Evolutionary conservation across 176 grass and related monocot genomes (phyloP).

Genomic region (Bonia amplexicaulis): DNA sequence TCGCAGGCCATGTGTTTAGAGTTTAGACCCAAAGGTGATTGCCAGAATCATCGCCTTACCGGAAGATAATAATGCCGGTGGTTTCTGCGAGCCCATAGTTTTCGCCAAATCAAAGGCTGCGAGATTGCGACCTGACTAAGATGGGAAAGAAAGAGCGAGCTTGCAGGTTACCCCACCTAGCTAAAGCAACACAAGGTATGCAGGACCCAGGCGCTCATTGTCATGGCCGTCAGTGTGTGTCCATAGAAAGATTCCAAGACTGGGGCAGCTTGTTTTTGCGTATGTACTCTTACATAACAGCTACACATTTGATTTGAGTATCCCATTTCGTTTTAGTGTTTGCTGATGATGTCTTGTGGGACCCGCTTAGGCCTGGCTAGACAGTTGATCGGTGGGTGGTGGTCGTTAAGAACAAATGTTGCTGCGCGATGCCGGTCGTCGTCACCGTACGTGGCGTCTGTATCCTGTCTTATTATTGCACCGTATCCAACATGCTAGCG

Average conservation of each 20-base stretch:
- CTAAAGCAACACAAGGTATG: not conserved
- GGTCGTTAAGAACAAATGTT: not conserved
- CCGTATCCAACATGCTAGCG: too few species aligned
- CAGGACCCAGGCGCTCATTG: not conserved
- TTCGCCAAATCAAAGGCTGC: not conserved
- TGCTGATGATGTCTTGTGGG: not conserved
- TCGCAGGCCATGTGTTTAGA: too few species aligned
- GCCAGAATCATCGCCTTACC: not conserved
- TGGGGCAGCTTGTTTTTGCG: not conserved
- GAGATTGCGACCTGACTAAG: not conserved
- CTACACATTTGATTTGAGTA: not conserved
- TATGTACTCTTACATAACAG: not conserved
- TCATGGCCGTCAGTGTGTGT: not conserved
- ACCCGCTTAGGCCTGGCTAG: too few species aligned
- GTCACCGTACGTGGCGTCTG: not conserved
- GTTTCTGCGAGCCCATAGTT: not conserved
- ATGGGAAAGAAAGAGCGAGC: not conserved
- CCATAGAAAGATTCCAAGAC: not conserved
- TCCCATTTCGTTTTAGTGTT: not conserved
- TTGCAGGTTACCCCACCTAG: not conserved
- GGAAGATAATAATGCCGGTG: not conserved
- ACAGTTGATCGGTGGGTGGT: not conserved
- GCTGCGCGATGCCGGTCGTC: not conserved
- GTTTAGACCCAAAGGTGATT: not conserved
- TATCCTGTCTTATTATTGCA: too few species aligned